These are phyloP conservation scores for Colletotrichum viniferum DNA, from an alignment of 2,329 filamentous ascomycete species.

Conservation along the genomic window DNA sequence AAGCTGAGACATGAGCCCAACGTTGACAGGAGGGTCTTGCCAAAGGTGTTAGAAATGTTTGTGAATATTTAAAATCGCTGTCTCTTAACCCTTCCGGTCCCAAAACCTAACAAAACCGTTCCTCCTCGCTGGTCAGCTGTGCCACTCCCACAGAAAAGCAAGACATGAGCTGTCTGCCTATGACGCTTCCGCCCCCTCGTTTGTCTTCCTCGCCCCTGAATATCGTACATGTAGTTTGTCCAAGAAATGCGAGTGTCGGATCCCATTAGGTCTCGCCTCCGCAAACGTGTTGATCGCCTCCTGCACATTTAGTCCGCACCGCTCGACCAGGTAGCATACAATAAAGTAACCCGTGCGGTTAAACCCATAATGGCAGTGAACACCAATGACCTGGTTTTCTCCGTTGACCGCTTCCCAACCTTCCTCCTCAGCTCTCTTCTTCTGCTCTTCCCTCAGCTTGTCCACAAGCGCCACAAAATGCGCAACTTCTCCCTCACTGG, in stretches of 20 bases:
- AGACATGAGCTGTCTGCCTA: no score
- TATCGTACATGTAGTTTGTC: conserved; percentile 85
- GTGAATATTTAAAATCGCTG: not conserved
- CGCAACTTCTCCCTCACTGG: conserved; percentile 59
- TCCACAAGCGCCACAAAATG: conserved; percentile 63
- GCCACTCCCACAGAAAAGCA: not conserved
- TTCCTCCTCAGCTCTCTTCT: conserved; percentile 45
- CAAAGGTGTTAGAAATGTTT: not conserved
- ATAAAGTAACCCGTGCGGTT: conserved; percentile 94
- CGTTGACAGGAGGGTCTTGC: not conserved
- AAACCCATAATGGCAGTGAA: conserved; percentile 96
- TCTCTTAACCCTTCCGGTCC: not conserved
- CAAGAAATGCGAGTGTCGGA: conserved; percentile 87
- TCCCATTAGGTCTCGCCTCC: conserved; percentile 75
- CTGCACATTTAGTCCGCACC: conserved; percentile 71
- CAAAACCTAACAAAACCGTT: not conserved
- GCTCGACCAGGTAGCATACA: conserved; percentile 87
- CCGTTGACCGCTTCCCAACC: conserved; percentile 43
- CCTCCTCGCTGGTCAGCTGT: not conserved
- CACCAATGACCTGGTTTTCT: conserved; percentile 65
- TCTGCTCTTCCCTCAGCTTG: conserved; percentile 61
- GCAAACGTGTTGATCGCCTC: conserved; percentile 83
- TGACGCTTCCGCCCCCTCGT: not conserved
- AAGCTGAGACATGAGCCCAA: not conserved
- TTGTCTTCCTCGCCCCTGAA: conserved; percentile 35